Conservation (phyloP, 108 stramenopile genomes). For the Cyclotella distinguenda region DNA sequence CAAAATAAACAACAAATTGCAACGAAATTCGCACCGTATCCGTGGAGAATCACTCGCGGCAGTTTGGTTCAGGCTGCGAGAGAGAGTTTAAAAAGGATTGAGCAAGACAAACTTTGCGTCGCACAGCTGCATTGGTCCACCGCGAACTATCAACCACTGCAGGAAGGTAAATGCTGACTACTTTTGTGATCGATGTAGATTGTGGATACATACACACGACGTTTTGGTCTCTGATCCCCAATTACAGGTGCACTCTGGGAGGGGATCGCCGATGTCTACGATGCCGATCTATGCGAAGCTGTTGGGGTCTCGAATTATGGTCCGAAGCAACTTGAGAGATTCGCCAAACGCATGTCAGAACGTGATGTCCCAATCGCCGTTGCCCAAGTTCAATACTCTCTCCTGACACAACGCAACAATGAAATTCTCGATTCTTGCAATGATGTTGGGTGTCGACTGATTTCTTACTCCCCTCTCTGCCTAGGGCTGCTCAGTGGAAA, state of each 20-base stretch:
- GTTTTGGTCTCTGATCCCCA: not conserved
- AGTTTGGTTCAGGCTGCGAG: constrained; percentile 66
- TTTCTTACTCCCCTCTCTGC: constrained; percentile 82
- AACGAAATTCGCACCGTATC: constrained; percentile 87
- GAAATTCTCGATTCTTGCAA: constrained; percentile 79
- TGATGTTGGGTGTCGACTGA: constrained; percentile 65
- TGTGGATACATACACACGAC: not conserved
- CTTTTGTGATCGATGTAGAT: too few species aligned
- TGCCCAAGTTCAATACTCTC: constrained; percentile 83
- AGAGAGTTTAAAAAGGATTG: constrained; percentile 62
- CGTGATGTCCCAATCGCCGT: constrained; percentile 78
- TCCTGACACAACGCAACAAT: constrained; percentile 70
- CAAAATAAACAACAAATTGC: constrained; percentile 72
- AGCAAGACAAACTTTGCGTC: constrained; percentile 74
- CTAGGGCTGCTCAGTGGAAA: constrained; percentile 80
- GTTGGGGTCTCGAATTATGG: constrained; percentile 85
- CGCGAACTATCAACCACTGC: constrained; percentile 79
- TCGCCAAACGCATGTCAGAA: constrained; percentile 48
- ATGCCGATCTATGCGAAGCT: constrained; percentile 71
- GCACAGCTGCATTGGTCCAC: constrained; percentile 86
- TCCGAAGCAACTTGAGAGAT: constrained; percentile 66
- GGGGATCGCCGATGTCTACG: constrained; percentile 79
- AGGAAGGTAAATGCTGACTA: constrained; percentile 47
- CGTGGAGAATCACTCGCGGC: constrained; percentile 74
- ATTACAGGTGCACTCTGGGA: constrained; percentile 67